phyloP scores from a whole-genome alignment of 345 rosid genomes.

The Eucalyptus regnans region DNA sequence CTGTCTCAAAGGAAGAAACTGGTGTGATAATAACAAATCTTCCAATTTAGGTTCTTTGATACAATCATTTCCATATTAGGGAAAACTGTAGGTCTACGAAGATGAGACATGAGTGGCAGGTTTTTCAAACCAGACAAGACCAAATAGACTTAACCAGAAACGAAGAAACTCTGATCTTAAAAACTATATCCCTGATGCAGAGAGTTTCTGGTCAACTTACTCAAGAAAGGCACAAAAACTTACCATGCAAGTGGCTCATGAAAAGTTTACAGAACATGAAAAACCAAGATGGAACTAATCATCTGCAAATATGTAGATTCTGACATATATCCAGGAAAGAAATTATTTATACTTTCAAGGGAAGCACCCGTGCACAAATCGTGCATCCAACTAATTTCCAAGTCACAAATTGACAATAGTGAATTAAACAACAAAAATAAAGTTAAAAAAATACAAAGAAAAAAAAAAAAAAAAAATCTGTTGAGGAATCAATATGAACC shows the following conservation, averaged over 20 bases:
- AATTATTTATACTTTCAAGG: background rate
- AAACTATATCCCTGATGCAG: background rate
- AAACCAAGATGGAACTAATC: background rate
- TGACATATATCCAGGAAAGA: background rate
- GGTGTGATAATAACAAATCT: background rate
- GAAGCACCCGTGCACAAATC: background rate
- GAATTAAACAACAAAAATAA: background rate
- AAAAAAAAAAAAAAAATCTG: background rate
- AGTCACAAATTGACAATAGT: background rate
- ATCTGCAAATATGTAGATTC: background rate
- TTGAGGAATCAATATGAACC: background rate
- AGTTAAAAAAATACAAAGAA: background rate
- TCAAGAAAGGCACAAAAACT: background rate
- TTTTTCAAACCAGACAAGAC: background rate
- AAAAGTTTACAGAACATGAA: background rate
- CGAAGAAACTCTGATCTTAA: background rate
- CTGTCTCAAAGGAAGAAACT: background rate
- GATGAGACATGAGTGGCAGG: background rate
- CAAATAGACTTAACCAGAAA: background rate
- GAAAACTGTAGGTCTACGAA: background rate
- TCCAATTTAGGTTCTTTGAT: background rate
- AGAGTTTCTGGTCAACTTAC: background rate
- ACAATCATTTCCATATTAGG: background rate
- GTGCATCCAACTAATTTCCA: background rate
- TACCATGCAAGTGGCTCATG: background rate